Evolutionary conservation across 2,329 filamentous ascomycete genomes (phyloP), one percentile per base, ranked within the genome.

Genomic region (Pseudonectria buxi): DNA sequence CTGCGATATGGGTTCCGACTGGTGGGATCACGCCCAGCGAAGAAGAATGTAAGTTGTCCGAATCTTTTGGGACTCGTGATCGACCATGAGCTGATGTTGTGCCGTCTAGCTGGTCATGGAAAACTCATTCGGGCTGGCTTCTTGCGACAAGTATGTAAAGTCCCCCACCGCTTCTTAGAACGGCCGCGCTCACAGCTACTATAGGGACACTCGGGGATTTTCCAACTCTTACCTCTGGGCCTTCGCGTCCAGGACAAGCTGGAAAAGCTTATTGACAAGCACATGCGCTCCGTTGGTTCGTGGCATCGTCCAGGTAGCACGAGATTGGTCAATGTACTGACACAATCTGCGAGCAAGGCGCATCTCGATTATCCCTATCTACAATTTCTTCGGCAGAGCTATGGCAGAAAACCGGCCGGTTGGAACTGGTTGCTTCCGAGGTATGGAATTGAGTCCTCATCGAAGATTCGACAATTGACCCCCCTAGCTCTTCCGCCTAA

Each of bases 211-310:
- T 78, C 89, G 7, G 92, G 92, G 18, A 78, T 96, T 25, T 98
- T 95, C 51, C 92, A 98, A 54, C 72, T 95, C 55, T 71, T 98
- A 2, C 92, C 92, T 0, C 65, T 98, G 0, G 92, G 92, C 0
- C 71, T 87, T 22, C 76, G 87, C 18, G 86, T 96, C 1, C 88
- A 95, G 53, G 76, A 87, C 33, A 98, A 96, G 59, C 68, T 96
- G 22, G 88, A 95, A 55, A 65, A 65, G 10, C 65, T 96, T 10
- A 83, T 98, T 47, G 89, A 95, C 56, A 86, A 83, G 55, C 80
- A 95, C 56, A 98, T 98, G 92, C 68, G 69, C 34, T 74, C 72
- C 24, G 63, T 92, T 47, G 82, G 83, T 83, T 42, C 54, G 51
- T 43, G 32, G 6, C 22, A 24, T 10, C 28, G 18, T 9, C 18